phyloP scores from a whole-genome alignment of 768 basidiomycete genomes.

The Hydnomerulius pinastri region DNA sequence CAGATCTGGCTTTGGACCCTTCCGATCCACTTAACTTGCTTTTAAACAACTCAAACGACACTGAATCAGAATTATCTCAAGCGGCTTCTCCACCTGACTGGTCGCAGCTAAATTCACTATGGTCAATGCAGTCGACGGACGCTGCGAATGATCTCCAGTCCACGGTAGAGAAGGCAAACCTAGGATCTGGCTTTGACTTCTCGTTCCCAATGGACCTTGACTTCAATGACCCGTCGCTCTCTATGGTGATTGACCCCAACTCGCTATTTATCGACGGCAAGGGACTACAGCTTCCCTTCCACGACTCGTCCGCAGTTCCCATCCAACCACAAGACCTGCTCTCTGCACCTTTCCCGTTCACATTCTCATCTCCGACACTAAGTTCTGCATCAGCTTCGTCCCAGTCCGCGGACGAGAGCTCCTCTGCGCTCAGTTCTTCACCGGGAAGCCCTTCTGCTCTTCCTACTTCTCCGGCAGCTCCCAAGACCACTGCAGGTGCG shows the following conservation, averaged over 20 bases:
- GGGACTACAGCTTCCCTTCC: conserved; percentile 3
- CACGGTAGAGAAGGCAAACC: conserved; percentile 25
- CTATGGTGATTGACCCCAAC: conserved; percentile 65
- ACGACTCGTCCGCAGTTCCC: conserved; percentile 17
- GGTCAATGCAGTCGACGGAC: conserved; percentile 33
- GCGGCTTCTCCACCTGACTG: conserved; percentile 47
- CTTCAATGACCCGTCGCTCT: conserved; percentile 44
- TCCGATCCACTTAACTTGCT: conserved; percentile 62
- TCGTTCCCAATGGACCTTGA: conserved; percentile 60
- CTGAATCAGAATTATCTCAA: conserved; percentile 32
- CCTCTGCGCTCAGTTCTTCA: conserved; percentile 23
- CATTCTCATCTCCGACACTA: conserved; percentile 40
- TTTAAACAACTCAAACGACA: conserved; percentile 44
- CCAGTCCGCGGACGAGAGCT: conserved; percentile 23
- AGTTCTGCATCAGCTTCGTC: conserved; percentile 34
- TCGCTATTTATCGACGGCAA: conserved; percentile 50
- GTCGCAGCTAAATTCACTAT: conserved; percentile 53
- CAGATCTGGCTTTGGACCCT: conserved; percentile 53
- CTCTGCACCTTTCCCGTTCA: conserved; percentile 39
- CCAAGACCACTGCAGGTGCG: conserved; percentile 23
- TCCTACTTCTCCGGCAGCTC: conserved; percentile 30
- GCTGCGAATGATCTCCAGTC: not conserved
- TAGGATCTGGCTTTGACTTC: conserved; percentile 42
- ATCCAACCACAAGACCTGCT: conserved; percentile 33
- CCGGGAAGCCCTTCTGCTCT: conserved; percentile 31